Percentiles rank a stretch among this genome's conserved stretches.
These are phyloP conservation scores for Elongisporangium anandrum DNA, from an alignment of 352 stramenopile genomes.

Conservation along the genomic window DNA sequence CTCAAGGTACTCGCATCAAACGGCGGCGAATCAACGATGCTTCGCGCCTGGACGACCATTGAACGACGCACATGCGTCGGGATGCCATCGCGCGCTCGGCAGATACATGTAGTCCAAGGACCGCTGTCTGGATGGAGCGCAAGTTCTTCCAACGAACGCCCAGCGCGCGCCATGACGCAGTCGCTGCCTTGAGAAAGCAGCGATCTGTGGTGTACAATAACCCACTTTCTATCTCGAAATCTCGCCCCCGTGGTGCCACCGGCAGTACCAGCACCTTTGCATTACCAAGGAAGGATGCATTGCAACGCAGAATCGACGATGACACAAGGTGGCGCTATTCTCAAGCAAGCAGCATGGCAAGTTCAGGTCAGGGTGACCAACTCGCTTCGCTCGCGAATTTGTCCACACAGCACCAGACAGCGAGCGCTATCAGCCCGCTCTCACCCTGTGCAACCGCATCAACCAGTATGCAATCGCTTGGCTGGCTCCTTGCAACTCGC, in stretches of 20 bases:
- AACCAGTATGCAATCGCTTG: no score
- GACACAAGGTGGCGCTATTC: background rate
- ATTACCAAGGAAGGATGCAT: constrained; percentile 1
- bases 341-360: background rate
- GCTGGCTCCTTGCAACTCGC: background rate
- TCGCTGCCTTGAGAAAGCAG: background rate
- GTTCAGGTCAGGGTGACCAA: no score
- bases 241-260: background rate
- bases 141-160: background rate
- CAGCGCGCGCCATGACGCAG: background rate
- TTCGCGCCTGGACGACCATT: constrained; percentile 26
- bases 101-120: background rate
- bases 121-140: background rate
- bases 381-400: no score
- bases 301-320: background rate
- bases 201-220: background rate
- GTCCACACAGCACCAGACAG: no score
- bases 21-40: constrained; percentile 42
- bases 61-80: constrained; percentile 7
- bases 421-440: background rate
- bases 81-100: background rate
- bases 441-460: background rate
- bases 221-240: background rate
- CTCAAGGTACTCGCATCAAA: constrained; percentile 28
- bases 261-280: constrained; percentile 1